Evolutionary conservation across 441 rosid species (phyloP).

Genomic region (Pelargonium myrrhifolium): DNA sequence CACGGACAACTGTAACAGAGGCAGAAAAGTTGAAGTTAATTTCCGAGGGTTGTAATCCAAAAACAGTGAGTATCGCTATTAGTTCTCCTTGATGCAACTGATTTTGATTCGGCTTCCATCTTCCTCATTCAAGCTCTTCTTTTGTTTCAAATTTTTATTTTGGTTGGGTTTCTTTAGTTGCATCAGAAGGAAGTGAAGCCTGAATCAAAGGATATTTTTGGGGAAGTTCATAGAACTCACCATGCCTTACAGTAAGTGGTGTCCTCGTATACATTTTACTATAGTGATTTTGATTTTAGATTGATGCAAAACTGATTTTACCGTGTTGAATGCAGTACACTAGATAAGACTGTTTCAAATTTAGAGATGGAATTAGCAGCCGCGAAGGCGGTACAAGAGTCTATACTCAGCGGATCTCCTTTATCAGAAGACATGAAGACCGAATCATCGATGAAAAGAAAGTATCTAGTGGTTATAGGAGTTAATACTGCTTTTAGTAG

Average conservation of each 20-base stretch:
- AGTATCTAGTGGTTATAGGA: slow-evolving; percentile 81
- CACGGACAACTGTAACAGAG: slow-evolving; percentile 52
- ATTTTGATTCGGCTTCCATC: too few species aligned
- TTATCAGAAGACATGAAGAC: slow-evolving; percentile 47
- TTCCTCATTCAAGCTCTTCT: too few species aligned
- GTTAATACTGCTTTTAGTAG: slow-evolving; percentile 94
- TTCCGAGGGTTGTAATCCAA: slow-evolving; percentile 69
- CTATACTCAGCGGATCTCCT: slow-evolving; percentile 67
- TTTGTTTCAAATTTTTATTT: slow-evolving; percentile 17
- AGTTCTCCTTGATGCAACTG: too few species aligned
- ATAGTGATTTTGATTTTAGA: slow-evolving; percentile 16
- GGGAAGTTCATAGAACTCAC: slow-evolving; percentile 62
- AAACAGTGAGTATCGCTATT: slow-evolving; percentile 62
- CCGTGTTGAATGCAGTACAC: slow-evolving; percentile 38
- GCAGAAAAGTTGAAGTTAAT: slow-evolving; percentile 64
- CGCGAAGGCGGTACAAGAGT: slow-evolving; percentile 73
- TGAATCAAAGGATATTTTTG: slow-evolving; percentile 49
- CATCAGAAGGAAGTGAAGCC: slow-evolving; percentile 67
- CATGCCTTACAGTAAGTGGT: slow-evolving; percentile 55
- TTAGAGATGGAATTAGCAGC: slow-evolving; percentile 98
- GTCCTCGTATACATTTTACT: not conserved
- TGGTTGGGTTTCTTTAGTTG: slow-evolving; percentile 40
- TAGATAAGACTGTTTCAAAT: slow-evolving; percentile 83
- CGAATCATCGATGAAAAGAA: slow-evolving; percentile 40
- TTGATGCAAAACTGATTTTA: slow-evolving; percentile 8